Evolutionary conservation across 225 moss, liverwort and hornwort genomes (phyloP), one percentile per base, ranked within the genome.

Genomic region (Physcomitrium patens): DNA sequence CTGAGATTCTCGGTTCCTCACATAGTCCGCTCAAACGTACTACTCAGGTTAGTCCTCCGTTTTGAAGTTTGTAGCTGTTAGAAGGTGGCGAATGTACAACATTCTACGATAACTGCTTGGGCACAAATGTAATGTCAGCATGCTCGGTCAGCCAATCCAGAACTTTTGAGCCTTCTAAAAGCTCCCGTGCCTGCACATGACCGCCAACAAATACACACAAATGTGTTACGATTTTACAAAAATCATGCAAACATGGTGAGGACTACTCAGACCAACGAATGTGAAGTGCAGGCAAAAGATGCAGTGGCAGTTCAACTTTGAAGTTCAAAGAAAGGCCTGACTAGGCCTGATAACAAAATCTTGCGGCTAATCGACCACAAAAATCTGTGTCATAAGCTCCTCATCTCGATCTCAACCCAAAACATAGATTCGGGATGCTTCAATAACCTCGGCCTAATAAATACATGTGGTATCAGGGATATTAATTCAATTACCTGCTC

Each of bases 141-240:
- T 91, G 85, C 76, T 90, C 84, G 15, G 77, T 80, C 48, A 99
- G 90, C 88, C 91, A 99, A 41, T 99, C 93, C 70, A 99, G 79
- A 37, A 95, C 95, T 67, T 93, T 99, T 5, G 89, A 89, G 42
- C 95, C 93, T 87, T 95, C 95, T 51, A 99, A 68, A 76, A 99
- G 80, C 85, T 99, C 93, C 68, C 65, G 82, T 3, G 95, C 95
- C 97, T 99, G 93, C 70, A 20, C 56, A 60, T 54, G 65, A 73
- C 48, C 65, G 63, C 53, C 60, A 80, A 10, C 2, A 56, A 22
- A 50, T 13, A 22, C 24, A 26, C 59, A 65, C 65, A 60, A 18
- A 69, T 9, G 16, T 52, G 49, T 23, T 72, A 7, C 52, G 26
- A 52, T 12, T 7, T 37, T 24, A 53, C 12, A 28, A 45, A 60